Evolutionary conservation across 169 alveolate species (phyloP).

Genomic region (Plasmodium fragile): DNA sequence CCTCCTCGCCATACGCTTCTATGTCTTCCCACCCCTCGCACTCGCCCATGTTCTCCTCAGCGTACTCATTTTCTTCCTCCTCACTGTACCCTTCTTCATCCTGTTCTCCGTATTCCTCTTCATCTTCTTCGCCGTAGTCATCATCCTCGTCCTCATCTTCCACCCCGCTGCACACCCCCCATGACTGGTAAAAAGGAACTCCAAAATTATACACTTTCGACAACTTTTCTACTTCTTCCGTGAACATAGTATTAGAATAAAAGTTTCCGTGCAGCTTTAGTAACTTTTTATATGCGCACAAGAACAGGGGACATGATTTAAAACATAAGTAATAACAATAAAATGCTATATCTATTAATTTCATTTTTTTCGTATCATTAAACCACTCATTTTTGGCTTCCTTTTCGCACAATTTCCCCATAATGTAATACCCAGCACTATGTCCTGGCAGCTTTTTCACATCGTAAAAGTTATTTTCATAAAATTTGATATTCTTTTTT

Average conservation of each 20-base stretch:
- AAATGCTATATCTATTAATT: slow-evolving; percentile 63
- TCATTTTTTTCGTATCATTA: slow-evolving; percentile 26
- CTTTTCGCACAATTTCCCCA: slow-evolving; percentile 65
- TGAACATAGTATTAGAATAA: slow-evolving; percentile 35
- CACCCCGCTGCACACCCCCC: neutral
- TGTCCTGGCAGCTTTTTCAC: slow-evolving; percentile 52
- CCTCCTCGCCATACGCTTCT: neutral
- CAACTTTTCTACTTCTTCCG: slow-evolving; percentile 39
- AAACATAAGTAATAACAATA: slow-evolving; percentile 56
- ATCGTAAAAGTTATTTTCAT: slow-evolving; percentile 37
- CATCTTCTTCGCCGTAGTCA: neutral
- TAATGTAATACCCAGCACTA: slow-evolving; percentile 57
- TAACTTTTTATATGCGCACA: slow-evolving; percentile 39
- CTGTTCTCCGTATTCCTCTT: neutral
- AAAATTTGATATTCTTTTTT: slow-evolving; percentile 28
- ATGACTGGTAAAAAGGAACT: slow-evolving; percentile 15
- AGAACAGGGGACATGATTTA: slow-evolving; percentile 57
- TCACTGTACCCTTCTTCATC: slow-evolving; percentile 4
- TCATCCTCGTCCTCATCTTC: slow-evolving; percentile 11
- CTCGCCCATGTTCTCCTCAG: neutral
- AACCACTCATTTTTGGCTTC: slow-evolving; percentile 59
- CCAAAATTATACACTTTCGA: slow-evolving; percentile 51
- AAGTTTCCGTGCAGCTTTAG: slow-evolving; percentile 35
- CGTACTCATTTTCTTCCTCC: neutral
- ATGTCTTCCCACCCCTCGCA: slow-evolving; percentile 3